Conservation (phyloP, 225 moss, liverwort and hornwort species). For the Polytrichum commune region DNA sequence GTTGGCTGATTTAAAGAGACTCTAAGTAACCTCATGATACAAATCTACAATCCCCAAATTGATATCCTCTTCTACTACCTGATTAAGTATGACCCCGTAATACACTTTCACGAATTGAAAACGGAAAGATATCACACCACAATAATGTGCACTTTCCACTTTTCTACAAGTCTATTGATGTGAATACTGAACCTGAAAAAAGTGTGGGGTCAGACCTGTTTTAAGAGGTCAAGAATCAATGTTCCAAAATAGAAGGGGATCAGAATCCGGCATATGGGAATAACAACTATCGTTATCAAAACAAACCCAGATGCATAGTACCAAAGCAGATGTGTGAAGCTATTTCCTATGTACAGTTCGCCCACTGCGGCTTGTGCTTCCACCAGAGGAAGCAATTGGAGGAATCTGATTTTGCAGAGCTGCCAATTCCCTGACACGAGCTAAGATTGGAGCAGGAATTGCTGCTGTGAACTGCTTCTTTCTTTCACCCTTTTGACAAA, state of each 20-base stretch:
- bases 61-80: not conserved
- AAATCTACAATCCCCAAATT: conserved; percentile 5
- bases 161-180: no score
- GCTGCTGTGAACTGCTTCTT: conserved; percentile 98
- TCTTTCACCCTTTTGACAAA: conserved; percentile 73
- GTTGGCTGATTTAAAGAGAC: not conserved
- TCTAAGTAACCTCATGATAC: conserved; percentile 1
- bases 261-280: not conserved
- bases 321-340: conserved; percentile 8
- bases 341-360: conserved; percentile 87
- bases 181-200: no score
- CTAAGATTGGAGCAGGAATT: conserved; percentile 81
- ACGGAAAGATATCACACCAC: no score
- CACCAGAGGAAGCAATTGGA: conserved; percentile 50
- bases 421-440: conserved; percentile 89
- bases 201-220: not conserved
- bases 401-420: conserved; percentile 82
- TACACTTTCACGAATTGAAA: no score
- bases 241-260: not conserved
- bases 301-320: not conserved
- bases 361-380: conserved; percentile 89
- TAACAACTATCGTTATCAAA: no score
- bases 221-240: not conserved
- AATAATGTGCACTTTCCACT: no score
- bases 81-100: no score